Conservation (phyloP, 2,329 filamentous ascomycete species). For the Fusarium euwallaceae region DNA sequence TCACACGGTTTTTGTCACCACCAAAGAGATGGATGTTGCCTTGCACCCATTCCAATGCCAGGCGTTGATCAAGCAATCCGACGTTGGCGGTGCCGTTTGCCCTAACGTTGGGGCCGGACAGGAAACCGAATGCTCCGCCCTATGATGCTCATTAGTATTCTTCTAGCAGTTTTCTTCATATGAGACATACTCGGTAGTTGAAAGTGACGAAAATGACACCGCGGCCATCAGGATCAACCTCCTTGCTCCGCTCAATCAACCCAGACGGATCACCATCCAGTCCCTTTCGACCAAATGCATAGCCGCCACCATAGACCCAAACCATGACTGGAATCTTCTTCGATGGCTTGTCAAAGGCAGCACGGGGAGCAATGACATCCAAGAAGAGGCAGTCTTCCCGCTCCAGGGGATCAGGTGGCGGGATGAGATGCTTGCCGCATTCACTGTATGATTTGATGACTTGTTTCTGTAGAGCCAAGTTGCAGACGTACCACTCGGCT, state of each 20-base stretch:
- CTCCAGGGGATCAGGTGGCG: not conserved
- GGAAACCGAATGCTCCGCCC: not conserved
- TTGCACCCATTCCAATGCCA: slow-evolving; percentile 64
- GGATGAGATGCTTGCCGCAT: not conserved
- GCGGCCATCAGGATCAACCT: not conserved
- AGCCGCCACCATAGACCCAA: not conserved
- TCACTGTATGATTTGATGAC: not conserved
- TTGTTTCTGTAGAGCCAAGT: not conserved
- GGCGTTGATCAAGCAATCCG: slow-evolving; percentile 63
- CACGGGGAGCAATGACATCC: not conserved
- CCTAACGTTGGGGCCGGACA: not conserved
- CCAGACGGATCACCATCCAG: not conserved
- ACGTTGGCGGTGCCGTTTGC: slow-evolving; percentile 55
- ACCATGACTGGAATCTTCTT: not conserved
- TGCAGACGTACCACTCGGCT: not conserved
- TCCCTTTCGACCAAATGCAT: not conserved
- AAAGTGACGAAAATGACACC: not conserved
- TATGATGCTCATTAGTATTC: not conserved
- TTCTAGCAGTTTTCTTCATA: too few relatives aligned
- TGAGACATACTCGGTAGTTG: slow-evolving; percentile 6
- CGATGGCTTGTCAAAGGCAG: not conserved
- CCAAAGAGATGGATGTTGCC: slow-evolving; percentile 63
- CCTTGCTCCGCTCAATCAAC: not conserved
- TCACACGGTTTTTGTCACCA: slow-evolving; percentile 60
- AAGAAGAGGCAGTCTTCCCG: not conserved